phyloP scores from a whole-genome alignment of 176 grass and related monocot species.

The Microstegium vimineum region DNA sequence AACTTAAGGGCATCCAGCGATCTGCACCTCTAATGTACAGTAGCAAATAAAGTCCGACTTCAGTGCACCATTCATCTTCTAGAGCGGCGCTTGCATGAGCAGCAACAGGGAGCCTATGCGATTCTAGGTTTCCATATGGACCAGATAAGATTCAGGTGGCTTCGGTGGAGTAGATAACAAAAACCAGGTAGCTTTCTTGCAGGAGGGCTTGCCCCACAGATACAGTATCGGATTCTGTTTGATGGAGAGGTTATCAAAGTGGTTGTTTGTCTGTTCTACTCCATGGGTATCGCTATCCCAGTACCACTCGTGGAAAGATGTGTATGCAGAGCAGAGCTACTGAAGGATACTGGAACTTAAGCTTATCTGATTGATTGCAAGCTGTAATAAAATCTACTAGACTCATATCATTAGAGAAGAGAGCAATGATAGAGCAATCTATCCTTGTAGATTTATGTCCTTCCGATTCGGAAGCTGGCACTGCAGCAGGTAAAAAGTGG shows the following conservation, averaged over 20 bases:
- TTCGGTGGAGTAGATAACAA: conserved; percentile 11
- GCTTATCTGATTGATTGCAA: neutral
- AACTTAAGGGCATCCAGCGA: neutral
- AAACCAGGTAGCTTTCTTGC: conserved; percentile 19
- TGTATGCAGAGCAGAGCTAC: neutral
- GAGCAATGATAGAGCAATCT: neutral
- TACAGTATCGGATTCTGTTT: conserved; percentile 1
- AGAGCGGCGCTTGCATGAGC: conserved; percentile 7
- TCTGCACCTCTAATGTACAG: neutral
- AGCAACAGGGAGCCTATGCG: conserved; percentile 7
- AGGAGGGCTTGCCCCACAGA: conserved; percentile 14
- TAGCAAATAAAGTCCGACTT: neutral
- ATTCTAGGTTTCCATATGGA: neutral
- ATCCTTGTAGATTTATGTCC: neutral
- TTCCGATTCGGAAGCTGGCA: neutral
- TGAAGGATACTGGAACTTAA: neutral
- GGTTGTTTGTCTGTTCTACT: conserved; percentile 26
- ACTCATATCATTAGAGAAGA: neutral
- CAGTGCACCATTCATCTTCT: neutral
- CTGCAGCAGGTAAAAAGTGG: neutral
- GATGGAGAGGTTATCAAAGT: conserved; percentile 7
- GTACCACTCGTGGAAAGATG: conserved; percentile 7
- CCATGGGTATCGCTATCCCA: neutral
- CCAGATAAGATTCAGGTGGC: conserved; percentile 16
- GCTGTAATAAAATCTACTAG: neutral